phyloP scores from a whole-genome alignment of 371 early-diverging fungal genomes.

The Apophysomyces elegans region DNA sequence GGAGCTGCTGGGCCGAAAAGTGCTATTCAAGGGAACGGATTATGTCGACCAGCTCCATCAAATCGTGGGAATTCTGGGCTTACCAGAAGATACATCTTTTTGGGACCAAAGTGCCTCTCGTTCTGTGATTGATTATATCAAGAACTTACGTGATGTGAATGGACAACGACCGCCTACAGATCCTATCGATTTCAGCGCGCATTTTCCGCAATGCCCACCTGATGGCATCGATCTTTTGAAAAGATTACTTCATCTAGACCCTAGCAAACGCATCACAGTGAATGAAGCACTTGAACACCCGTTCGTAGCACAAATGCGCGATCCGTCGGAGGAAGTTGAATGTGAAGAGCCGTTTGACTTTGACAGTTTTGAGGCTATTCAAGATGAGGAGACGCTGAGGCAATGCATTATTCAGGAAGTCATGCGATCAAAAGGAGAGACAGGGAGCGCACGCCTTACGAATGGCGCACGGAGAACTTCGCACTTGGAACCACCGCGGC shows the following conservation, averaged over 20 bases:
- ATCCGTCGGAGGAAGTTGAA: slow-evolving; percentile 46
- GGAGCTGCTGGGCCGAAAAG: slow-evolving; percentile 92
- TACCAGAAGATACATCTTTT: slow-evolving; percentile 82
- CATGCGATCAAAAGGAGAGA: slow-evolving; percentile 20
- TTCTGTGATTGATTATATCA: slow-evolving; percentile 46
- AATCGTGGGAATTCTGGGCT: slow-evolving; percentile 93
- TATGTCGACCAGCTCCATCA: slow-evolving; percentile 93
- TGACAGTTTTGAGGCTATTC: slow-evolving; percentile 49
- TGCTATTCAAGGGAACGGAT: slow-evolving; percentile 93
- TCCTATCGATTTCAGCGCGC: slow-evolving; percentile 41
- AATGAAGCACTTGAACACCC: slow-evolving; percentile 79
- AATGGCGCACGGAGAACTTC: background rate
- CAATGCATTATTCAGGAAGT: slow-evolving; percentile 49
- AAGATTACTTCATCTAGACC: slow-evolving; percentile 84
- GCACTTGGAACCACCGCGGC: slow-evolving; percentile 17
- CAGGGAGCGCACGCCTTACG: background rate
- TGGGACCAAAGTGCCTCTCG: slow-evolving; percentile 45
- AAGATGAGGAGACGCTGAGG: slow-evolving; percentile 41
- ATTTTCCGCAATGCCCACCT: slow-evolving; percentile 61
- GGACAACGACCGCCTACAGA: slow-evolving; percentile 53
- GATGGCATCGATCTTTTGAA: slow-evolving; percentile 78
- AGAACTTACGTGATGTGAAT: slow-evolving; percentile 53
- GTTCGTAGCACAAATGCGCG: slow-evolving; percentile 70
- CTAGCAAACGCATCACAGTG: slow-evolving; percentile 80
- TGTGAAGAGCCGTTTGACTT: slow-evolving; percentile 44